Base-by-base conservation (phyloP, 73 alveolate species). In the Paramecium tetraurelia region DNA sequence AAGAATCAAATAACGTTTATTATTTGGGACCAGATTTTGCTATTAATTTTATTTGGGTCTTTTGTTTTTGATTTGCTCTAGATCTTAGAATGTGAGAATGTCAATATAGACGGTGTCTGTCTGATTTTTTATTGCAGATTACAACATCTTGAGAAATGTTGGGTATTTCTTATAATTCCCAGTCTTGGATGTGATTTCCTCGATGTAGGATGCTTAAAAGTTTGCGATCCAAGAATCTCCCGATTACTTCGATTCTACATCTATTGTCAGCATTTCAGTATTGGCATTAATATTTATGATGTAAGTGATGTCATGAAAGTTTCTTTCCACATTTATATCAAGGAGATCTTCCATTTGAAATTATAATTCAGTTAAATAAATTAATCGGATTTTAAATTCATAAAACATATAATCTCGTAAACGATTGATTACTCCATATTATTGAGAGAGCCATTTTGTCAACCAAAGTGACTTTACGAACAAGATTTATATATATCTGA, bases 141-240 rank as follows among this genome's bases (percentile, higher is more conserved):
- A 68, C 63, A 96, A 85, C 97, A 95, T 95, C 86, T 93, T 80
- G 18, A 93, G 57, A 85, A 95, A 96, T 24, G 86, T 88, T 36
- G 89, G 70, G 40, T 90, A 96, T 35, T 93, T 95, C 86, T 92
- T 93, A 33, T 93, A 93, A 44, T 68, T 43, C 11, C 96, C 96
- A 7, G 98, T 85, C 77, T 96, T 96, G 53, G 92, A 72, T 5
- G 98, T 93, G 14, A 96, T 89, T 12, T 96, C 96, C 92, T 96
- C 96, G 7, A 95, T 86, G 57, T 95, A 86, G n/a, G 92, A 89
- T 27, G 92, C 76, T 24, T 93, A 12, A 59, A 95, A 95, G 21
- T 36, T 36, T 14, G 87, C 87, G 4, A 44, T 75, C 87, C 87
- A 75, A 36, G 68, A 33, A 75, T 75, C 87, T 1, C 87, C 87